A percentile compares a stretch with the other conserved stretches of the same genome.
Evolutionary conservation across 2,329 filamentous ascomycete species (phyloP).

Genomic region (Didymella keratinophila): DNA sequence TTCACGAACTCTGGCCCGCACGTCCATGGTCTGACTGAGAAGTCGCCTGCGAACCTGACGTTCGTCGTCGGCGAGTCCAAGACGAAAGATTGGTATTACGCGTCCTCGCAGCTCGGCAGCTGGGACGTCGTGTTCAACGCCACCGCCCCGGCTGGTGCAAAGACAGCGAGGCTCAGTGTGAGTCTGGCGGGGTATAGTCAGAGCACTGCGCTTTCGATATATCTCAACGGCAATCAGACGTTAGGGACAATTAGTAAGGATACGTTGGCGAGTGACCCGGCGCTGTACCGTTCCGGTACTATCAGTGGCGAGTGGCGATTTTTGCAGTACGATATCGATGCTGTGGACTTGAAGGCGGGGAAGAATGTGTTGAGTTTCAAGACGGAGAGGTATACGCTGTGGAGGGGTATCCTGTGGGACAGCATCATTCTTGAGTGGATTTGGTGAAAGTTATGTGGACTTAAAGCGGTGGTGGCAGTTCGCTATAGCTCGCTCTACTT

Average conservation of each 20-base stretch:
- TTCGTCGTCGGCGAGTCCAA: slow-evolving; percentile 49
- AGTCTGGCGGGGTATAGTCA: slow-evolving; percentile 53
- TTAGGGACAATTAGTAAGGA: slow-evolving; percentile 49
- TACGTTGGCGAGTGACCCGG: slow-evolving; percentile 33
- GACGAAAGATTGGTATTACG: slow-evolving; percentile 55
- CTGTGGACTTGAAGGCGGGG: slow-evolving; percentile 32
- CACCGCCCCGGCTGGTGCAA: slow-evolving; percentile 38
- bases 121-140: slow-evolving; percentile 32
- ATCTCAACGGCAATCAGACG: slow-evolving; percentile 44
- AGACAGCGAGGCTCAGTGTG: slow-evolving; percentile 46
- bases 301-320: slow-evolving; percentile 55
- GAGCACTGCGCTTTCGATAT: slow-evolving; percentile 46
- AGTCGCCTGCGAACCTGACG: slow-evolving; percentile 53
- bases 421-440: slow-evolving; percentile 45
- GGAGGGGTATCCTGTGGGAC: slow-evolving; percentile 51
- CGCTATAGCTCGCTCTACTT: not conserved
- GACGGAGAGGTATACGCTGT: slow-evolving; percentile 40
- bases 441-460: not conserved
- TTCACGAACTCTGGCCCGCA: slow-evolving; percentile 54
- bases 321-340: slow-evolving; percentile 48
- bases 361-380: slow-evolving; percentile 44
- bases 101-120: slow-evolving; percentile 43
- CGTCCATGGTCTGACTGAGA: slow-evolving; percentile 52
- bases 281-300: slow-evolving; percentile 54
- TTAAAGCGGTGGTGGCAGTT: not conserved